phyloP scores from a whole-genome alignment of 768 basidiomycete species.

The Pisolithus microcarpus region DNA sequence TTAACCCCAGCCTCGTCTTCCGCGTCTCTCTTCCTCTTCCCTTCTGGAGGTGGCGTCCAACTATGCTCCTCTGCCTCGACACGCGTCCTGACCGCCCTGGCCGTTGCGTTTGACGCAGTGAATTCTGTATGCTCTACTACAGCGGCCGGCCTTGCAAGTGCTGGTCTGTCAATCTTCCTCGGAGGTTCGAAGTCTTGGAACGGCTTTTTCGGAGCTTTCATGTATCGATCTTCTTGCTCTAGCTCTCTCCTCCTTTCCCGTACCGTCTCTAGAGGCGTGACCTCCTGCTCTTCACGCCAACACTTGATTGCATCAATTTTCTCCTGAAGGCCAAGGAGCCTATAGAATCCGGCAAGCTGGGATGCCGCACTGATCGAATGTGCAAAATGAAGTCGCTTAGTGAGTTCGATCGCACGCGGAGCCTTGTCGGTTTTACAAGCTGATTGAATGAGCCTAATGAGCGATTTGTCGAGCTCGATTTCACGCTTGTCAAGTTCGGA shows the following conservation, averaged over 20 bases:
- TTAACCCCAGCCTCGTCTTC: conserved; percentile 29
- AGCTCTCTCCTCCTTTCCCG: conserved; percentile 42
- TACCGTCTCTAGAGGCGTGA: conserved; percentile 17
- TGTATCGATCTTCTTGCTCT: conserved; percentile 23
- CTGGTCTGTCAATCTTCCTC: conserved; percentile 59
- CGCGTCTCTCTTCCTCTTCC: conserved; percentile 61
- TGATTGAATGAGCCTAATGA: conserved; percentile 79
- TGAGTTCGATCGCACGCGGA: conserved; percentile 81
- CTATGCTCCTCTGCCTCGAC: conserved; percentile 3
- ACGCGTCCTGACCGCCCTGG: conserved; percentile 8
- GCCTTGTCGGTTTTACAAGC: conserved; percentile 86
- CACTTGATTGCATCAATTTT: conserved; percentile 66
- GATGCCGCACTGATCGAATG: conserved; percentile 71
- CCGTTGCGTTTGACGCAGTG: conserved; percentile 22
- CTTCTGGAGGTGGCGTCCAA: conserved; percentile 31
- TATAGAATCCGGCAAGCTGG: conserved; percentile 86
- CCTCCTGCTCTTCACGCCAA: conserved; percentile 40
- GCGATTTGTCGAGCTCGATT: conserved; percentile 78
- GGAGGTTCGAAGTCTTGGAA: conserved; percentile 65
- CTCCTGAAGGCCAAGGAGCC: conserved; percentile 75
- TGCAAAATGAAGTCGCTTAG: conserved; percentile 67
- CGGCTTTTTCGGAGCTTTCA: conserved; percentile 38
- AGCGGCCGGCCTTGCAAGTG: conserved; percentile 61
- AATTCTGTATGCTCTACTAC: conserved; percentile 47
- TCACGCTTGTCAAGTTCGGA: conserved; percentile 65